Base-by-base conservation (phyloP, 768 basidiomycete genomes). In the Tricholoma bakamatsutake region DNA sequence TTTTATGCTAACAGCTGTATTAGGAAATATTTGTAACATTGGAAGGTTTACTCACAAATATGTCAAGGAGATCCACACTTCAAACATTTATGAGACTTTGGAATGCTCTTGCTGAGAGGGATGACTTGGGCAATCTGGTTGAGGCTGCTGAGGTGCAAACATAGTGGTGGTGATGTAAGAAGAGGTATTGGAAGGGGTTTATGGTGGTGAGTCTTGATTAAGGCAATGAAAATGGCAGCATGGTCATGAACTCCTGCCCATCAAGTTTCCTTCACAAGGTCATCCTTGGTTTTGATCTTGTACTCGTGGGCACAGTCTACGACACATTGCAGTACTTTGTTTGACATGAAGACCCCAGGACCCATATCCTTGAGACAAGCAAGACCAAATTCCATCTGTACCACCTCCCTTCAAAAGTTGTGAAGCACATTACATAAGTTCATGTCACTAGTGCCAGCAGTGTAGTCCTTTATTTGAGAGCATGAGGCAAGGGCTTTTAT, bases 211-310 rank as follows among this genome's bases (percentile, higher is more conserved):
- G 42, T 7, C 4, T 24, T 43, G 42, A 43, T 43, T 7, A 21
- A 24, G 7, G 9, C 4, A 11, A 43, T 43, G 42, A 43, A 18
- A 11, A 0, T 18, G 3, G 17, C 8, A 7, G 42, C 42, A 43
- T 43, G 42, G 21, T 43, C 5, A 6, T 43, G 42, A 43, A 43
- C 21, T 3, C 42, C 42, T 8, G 21, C 21, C 59, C 10, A 58
- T 61, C 43, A 51, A 55, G 45, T 48, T 27, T 55, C 54, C 34
- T 49, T 48, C 1, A 13, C 28, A n/a, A 55, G 21, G 7, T 48
- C 8, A 1, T 34, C 45, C 9, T 3, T 6, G 5, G 54, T 49
- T 5, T 39, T 2, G 18, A 55, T 47, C 46, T 55, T 55, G n/a
- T n/a, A 48, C 17, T 27, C 6, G 33, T 40, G 54, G 5, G 46